Evolutionary conservation across 1,284 basidiomycete species (phyloP), one percentile per base, ranked within the genome.

Genomic region (Phenoliferia sp.): DNA sequence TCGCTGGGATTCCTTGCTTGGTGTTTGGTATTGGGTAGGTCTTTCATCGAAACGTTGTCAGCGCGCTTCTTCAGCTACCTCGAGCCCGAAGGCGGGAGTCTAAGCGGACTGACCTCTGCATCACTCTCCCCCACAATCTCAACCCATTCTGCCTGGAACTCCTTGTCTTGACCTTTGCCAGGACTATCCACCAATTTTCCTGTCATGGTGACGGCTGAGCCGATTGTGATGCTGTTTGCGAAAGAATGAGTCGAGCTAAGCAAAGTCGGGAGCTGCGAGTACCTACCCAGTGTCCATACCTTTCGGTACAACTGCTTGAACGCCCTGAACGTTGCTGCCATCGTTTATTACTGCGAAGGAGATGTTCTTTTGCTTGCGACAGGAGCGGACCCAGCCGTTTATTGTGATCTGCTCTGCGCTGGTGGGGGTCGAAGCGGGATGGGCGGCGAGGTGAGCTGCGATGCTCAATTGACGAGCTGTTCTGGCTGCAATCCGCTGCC

Each of bases 301-400:
- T 34, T 74, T 75, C 65, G 86, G 82, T 22, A 93, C 83, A 5
- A 96, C 92, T 1, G 88, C 89, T 78, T 97, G 94, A 19, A 95
- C 75, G 1, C 85, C 85, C 28, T 82, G 79, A 9, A 82, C 75
- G 1, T 84, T 85, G 63, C 88, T 90, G 3, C 93, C 93, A 79
- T 97, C 94, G 61, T 85, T 87, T 63, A 96, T 79, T 55, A 90
- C 87, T 0, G 88, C 88, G 75, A 96, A 96, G 0, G 90, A 84
- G 34, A 94, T 83, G 64, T 88, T 87, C 82, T 95, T 95, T 80
- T 94, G 92, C 36, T 85, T 84, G 52, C 93, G 84, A 56, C 94
- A 83, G 0, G 88, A 90, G 76, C 88, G 88, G 63, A 96, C 82
- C 90, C 92, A 95, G 58, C 91, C 92, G 68, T 86, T 76, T 15